Conservation (phyloP, 2,329 filamentous ascomycete genomes). For the Colletotrichum sp. region DNA sequence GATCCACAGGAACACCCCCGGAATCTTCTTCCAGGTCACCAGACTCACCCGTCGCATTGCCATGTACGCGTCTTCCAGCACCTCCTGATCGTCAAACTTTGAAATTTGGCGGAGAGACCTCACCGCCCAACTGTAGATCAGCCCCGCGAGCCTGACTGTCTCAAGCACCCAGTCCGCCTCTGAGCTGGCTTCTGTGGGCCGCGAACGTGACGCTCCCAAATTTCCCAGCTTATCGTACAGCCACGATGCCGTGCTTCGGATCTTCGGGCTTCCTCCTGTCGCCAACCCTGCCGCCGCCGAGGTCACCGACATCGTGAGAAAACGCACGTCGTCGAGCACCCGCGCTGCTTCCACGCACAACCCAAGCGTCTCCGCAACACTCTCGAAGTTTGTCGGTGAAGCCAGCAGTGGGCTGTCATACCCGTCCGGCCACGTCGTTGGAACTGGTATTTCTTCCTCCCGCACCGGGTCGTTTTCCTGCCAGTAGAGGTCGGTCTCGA, state of each 20-base stretch:
- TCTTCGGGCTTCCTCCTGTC: conserved; percentile 11
- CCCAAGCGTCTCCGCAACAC: conserved; percentile 8
- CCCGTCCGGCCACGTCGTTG: conserved; percentile 22
- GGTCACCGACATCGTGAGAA: conserved; percentile 27
- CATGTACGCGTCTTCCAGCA: conserved; percentile 26
- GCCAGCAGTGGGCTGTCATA: conserved; percentile 29
- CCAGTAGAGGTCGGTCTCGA: conserved; percentile 31
- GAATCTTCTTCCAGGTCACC: conserved; percentile 32
- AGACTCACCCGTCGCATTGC: conserved; percentile 29
- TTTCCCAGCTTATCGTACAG: conserved; percentile 23
- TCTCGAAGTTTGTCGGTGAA: conserved; percentile 23
- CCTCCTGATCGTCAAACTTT: conserved; percentile 19
- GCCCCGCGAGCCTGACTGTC: conserved; percentile 27
- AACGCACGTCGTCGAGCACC: conserved; percentile 32
- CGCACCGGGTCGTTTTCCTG: conserved; percentile 21
- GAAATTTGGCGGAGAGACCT: conserved; percentile 29
- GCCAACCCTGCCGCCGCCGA: not conserved
- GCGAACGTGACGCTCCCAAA: not conserved
- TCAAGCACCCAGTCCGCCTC: conserved; percentile 24
- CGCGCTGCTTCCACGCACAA: conserved; percentile 24
- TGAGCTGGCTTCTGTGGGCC: not conserved
- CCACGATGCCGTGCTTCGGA: conserved; percentile 26
- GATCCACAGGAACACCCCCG: conserved; percentile 35
- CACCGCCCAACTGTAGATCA: conserved; percentile 31
- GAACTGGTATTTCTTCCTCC: conserved; percentile 7